phyloP scores from a whole-genome alignment of 305 asterid species.

The Fraxinus platypoda region DNA sequence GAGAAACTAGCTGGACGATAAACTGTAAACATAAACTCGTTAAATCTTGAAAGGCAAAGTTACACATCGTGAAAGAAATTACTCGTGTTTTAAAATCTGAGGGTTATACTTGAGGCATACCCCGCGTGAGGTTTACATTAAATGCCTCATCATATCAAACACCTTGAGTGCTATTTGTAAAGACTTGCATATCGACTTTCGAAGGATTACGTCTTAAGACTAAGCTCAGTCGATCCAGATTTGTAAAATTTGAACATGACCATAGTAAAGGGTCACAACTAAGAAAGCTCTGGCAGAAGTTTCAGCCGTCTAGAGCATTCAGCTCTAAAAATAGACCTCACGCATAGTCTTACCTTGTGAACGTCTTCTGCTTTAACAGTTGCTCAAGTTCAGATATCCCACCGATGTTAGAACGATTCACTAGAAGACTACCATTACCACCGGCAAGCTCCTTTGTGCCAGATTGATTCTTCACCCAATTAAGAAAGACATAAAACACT shows the following conservation, averaged over 20 bases:
- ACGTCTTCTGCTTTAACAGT: constrained; percentile 66
- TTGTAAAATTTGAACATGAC: not conserved
- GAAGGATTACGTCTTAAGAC: not conserved
- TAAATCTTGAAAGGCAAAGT: constrained; percentile 2
- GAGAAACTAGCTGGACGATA: not conserved
- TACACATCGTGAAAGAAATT: not conserved
- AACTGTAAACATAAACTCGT: not conserved
- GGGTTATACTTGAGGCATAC: not conserved
- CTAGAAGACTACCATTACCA: constrained; percentile 34
- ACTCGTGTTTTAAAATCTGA: not conserved
- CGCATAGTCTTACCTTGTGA: constrained; percentile 51
- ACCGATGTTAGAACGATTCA: constrained; percentile 28
- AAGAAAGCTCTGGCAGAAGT: not conserved
- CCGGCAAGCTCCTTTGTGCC: constrained; percentile 35
- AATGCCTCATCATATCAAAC: not conserved
- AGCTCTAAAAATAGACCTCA: not conserved
- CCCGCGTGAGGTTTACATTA: not conserved
- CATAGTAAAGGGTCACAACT: not conserved
- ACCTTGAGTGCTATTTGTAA: not conserved
- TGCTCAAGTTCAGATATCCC: constrained; percentile 68
- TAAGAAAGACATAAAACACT: constrained; percentile 15
- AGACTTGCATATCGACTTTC: not conserved
- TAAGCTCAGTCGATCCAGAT: not conserved
- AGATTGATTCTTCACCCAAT: constrained; percentile 40
- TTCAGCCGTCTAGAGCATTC: not conserved